Conservation (phyloP, 768 basidiomycete genomes). For the Pleurotus tuber-regium region DNA sequence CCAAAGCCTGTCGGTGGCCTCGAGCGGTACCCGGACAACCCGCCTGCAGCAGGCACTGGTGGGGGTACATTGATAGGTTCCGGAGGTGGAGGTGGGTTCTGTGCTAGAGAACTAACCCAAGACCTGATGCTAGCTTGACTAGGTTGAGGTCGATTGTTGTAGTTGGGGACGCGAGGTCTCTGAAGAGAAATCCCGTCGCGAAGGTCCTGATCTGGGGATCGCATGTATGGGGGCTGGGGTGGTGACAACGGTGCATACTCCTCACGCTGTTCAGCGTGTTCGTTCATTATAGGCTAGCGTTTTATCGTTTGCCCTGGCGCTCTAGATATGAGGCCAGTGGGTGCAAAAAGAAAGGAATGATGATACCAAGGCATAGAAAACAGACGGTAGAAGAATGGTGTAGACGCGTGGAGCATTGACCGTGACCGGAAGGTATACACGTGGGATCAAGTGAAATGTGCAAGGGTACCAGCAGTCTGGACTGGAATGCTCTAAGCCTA, state of each 20-base stretch:
- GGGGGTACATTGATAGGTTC: conserved; percentile 3
- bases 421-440: background rate
- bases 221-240: conserved; percentile 4
- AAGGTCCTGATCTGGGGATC: background rate
- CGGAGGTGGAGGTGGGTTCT: background rate
- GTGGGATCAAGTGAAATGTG: background rate
- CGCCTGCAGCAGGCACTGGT: background rate
- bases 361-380: background rate
- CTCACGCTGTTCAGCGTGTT: background rate
- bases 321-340: conserved; percentile 2
- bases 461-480: too few species aligned
- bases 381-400: background rate
- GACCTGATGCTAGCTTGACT: background rate
- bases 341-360: background rate
- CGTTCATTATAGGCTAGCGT: background rate
- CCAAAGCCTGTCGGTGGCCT: background rate
- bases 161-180: background rate
- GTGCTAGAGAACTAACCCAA: conserved; percentile 1
- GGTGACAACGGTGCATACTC: conserved; percentile 2
- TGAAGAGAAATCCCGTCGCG: background rate
- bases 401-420: background rate
- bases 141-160: background rate
- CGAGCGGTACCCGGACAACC: background rate
- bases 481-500: too few species aligned
- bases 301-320: background rate